Evolutionary conservation across 192 early-diverging fungal genomes (phyloP).

Genomic region (Podila verticillata): DNA sequence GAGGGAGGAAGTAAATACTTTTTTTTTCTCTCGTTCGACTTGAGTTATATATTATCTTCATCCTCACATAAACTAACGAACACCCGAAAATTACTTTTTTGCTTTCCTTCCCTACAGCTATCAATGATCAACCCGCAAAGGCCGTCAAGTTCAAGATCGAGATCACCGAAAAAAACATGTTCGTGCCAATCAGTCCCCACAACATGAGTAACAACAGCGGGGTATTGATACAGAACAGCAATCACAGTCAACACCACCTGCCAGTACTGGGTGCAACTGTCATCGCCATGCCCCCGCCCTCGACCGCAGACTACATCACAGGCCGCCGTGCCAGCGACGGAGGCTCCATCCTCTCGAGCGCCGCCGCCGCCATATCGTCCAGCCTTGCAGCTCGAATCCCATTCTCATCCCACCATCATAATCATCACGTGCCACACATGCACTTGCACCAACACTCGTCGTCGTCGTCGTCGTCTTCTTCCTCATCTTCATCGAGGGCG

Average conservation of each 20-base stretch:
- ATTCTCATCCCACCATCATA: conserved; percentile 1
- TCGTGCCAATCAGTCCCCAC: conserved; percentile 2
- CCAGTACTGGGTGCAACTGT: background rate
- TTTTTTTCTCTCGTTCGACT: background rate
- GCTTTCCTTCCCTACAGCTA: conserved; percentile 8
- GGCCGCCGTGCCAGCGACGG: conserved; percentile 43
- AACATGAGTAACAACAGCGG: background rate
- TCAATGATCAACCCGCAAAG: conserved; percentile 22
- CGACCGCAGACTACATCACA: background rate
- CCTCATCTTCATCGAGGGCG: background rate
- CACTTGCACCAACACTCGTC: conserved; percentile 7
- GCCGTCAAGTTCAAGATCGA: conserved; percentile 51
- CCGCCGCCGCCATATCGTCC: conserved; percentile 32
- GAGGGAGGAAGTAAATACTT: conserved; percentile 31
- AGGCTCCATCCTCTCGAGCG: conserved; percentile 37
- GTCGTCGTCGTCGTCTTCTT: background rate
- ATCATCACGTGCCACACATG: conserved; percentile 1
- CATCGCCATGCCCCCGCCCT: background rate
- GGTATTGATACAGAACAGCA: conserved; percentile 3
- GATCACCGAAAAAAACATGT: conserved; percentile 18
- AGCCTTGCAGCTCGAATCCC: conserved; percentile 29
- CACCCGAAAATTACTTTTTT: background rate
- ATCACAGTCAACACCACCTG: conserved; percentile 13
- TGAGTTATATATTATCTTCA: background rate
- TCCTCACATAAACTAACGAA: too few species aligned